Percentiles rank a stretch among this genome's conserved stretches.
These are phyloP conservation scores for Pseudogymnoascus sp. DNA, from an alignment of 2,329 filamentous ascomycete genomes.

Conservation along the genomic window DNA sequence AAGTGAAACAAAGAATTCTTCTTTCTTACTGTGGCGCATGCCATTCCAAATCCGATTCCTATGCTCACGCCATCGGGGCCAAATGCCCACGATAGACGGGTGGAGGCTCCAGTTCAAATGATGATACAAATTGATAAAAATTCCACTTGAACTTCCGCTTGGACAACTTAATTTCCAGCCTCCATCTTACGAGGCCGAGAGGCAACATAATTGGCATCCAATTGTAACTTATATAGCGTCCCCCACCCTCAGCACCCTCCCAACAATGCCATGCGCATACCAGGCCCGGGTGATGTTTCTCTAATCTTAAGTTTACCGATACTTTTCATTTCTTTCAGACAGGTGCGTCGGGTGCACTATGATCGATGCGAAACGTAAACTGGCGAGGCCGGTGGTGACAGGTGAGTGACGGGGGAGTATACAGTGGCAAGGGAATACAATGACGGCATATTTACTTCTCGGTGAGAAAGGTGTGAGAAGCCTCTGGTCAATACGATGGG, in stretches of 20 bases:
- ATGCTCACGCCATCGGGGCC: not conserved
- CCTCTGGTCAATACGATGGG: not conserved
- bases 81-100: no score
- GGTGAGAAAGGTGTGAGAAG: not conserved
- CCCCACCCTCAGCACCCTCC: not conserved
- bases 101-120: not conserved
- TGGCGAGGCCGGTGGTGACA: not conserved
- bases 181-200: not conserved
- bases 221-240: not conserved
- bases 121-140: not conserved
- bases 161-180: not conserved
- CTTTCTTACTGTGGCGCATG: not conserved
- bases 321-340: no score
- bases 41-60: not conserved
- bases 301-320: no score
- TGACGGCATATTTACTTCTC: not conserved
- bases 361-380: not conserved
- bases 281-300: not conserved
- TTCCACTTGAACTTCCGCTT: not conserved
- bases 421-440: not conserved
- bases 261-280: not conserved
- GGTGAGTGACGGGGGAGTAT: not conserved
- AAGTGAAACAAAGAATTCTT: not conserved
- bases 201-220: not conserved
- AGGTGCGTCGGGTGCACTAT: no score